Evolutionary conservation across 306 rosid genomes (phyloP).

Genomic region (Mimosa bimucronata): DNA sequence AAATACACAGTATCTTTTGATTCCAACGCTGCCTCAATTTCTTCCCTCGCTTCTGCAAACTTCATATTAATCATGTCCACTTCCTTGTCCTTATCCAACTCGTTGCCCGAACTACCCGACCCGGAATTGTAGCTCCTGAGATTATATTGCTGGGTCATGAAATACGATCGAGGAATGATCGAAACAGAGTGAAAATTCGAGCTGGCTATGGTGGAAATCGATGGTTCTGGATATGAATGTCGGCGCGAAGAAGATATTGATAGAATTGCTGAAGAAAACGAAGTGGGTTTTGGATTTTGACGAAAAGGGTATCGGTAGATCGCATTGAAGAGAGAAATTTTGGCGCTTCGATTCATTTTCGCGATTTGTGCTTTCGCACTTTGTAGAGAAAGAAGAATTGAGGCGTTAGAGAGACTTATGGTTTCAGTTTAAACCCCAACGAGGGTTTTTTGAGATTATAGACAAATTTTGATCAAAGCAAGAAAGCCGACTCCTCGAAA

Average conservation of each 20-base stretch:
- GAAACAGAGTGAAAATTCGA: slow-evolving; percentile 43
- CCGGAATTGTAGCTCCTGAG: slow-evolving; percentile 48
- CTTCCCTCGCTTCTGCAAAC: slow-evolving; percentile 95
- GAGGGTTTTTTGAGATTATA: neutral
- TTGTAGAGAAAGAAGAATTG: neutral
- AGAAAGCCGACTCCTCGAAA: too few relatives aligned
- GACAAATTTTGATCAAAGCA: neutral
- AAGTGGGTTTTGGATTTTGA: slow-evolving; percentile 34
- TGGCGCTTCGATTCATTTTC: slow-evolving; percentile 56
- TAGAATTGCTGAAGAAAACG: slow-evolving; percentile 32
- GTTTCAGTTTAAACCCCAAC: slow-evolving; percentile 4
- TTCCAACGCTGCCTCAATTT: slow-evolving; percentile 92
- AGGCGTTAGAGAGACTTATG: neutral
- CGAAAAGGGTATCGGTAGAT: slow-evolving; percentile 39
- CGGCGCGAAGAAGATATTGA: slow-evolving; percentile 5
- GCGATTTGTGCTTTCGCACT: neutral
- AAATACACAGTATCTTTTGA: slow-evolving; percentile 92
- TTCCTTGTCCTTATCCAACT: slow-evolving; percentile 61
- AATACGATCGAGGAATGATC: slow-evolving; percentile 32
- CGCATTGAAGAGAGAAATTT: slow-evolving; percentile 42
- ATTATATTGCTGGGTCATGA: slow-evolving; percentile 14
- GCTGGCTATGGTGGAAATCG: slow-evolving; percentile 24
- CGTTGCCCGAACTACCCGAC: slow-evolving; percentile 39
- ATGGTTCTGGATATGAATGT: slow-evolving; percentile 34
- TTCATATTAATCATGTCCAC: slow-evolving; percentile 91